These are phyloP conservation scores for Morella rubra DNA, from an alignment of 306 rosid genomes.

Conservation along the genomic window DNA sequence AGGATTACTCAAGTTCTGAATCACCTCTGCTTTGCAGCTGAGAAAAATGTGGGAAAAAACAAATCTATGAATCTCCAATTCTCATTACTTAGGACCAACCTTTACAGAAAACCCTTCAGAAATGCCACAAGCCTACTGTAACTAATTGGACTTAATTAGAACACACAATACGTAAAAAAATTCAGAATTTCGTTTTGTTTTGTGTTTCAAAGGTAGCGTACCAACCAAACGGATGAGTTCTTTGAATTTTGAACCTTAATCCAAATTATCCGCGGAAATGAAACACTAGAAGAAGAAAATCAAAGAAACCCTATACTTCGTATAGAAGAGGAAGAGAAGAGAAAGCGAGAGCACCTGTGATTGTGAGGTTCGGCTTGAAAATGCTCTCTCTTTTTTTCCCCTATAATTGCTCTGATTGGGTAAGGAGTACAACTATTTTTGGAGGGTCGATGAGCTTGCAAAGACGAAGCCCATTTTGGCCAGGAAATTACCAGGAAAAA, in stretches of 20 bases:
- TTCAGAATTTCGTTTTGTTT: background rate
- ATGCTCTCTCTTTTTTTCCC: background rate
- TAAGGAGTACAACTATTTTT: constrained; percentile 19
- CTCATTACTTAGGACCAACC: background rate
- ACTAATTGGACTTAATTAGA: background rate
- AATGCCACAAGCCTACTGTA: background rate
- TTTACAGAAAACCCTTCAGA: background rate
- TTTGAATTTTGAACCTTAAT: constrained; percentile 12
- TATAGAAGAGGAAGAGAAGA: background rate
- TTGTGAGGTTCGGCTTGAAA: constrained; percentile 28
- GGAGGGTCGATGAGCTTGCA: constrained; percentile 42
- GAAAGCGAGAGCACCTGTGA: constrained; percentile 42
- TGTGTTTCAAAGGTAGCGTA: background rate
- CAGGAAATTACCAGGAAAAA: background rate
- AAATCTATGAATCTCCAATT: constrained; percentile 24
- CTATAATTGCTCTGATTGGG: constrained; percentile 6
- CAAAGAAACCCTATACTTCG: constrained; percentile 26
- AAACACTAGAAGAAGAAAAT: background rate
- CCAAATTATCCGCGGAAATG: background rate
- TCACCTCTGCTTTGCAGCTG: constrained; percentile 23
- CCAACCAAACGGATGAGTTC: background rate
- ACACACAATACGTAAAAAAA: background rate
- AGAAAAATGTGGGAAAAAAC: constrained; percentile 22
- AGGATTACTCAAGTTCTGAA: constrained; percentile 26
- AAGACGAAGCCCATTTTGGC: background rate